These are phyloP conservation scores for Metschnikowia bowlesiae DNA, from an alignment of 805 yeast species.

Conservation along the genomic window DNA sequence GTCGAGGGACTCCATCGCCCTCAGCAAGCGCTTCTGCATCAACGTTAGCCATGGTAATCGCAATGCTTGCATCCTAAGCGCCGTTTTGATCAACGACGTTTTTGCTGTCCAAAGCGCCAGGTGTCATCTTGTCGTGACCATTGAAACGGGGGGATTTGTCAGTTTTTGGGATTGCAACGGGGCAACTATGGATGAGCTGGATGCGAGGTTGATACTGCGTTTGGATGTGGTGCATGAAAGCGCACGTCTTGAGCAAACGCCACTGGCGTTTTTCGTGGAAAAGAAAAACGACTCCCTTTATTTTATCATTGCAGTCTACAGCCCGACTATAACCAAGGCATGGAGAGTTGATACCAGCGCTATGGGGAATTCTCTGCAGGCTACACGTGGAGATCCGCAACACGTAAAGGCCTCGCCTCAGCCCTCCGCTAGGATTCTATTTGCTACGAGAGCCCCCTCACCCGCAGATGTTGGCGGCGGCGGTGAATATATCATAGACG, in stretches of 20 bases:
- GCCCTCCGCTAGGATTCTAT: background rate
- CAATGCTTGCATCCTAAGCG: constrained; percentile 24
- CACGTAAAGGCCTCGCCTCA: background rate
- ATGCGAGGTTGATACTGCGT: constrained; percentile 23
- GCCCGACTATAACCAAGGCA: constrained; percentile 30
- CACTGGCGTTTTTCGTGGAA: constrained; percentile 23
- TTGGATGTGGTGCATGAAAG: constrained; percentile 9
- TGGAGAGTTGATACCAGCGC: constrained; percentile 35
- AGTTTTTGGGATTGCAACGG: constrained; percentile 61
- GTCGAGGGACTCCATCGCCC: constrained; percentile 17
- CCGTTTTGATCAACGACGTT: constrained; percentile 31
- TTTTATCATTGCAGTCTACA: constrained; percentile 50
- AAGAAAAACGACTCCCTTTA: constrained; percentile 16
- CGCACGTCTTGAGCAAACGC: constrained; percentile 9
- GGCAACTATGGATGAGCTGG: constrained; percentile 24
- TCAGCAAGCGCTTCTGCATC: constrained; percentile 32
- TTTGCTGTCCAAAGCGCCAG: constrained; percentile 14
- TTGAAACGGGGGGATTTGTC: constrained; percentile 35
- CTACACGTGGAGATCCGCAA: background rate
- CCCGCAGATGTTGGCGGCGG: background rate
- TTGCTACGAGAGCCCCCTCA: constrained; percentile 5
- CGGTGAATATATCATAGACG: constrained; percentile 2
- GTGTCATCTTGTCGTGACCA: constrained; percentile 29
- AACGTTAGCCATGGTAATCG: constrained; percentile 9
- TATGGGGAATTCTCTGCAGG: background rate